A percentile compares a stretch with the other conserved stretches of the same genome.
phyloP scores from a whole-genome alignment of 2,329 filamentous ascomycete species.

The Aspergillus hortae region DNA sequence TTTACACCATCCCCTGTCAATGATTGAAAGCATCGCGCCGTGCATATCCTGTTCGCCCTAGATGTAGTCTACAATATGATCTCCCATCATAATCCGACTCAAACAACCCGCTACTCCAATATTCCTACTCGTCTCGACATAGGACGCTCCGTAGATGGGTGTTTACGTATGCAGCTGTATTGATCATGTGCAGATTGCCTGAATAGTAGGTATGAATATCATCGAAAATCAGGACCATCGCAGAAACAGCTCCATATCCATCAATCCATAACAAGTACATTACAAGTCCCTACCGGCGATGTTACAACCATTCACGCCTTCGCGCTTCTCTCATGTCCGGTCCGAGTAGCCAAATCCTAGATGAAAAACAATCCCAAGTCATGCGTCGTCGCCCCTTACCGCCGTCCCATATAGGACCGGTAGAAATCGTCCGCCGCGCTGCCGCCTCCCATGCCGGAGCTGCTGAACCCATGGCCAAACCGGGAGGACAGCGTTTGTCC shows the following conservation, averaged over 20 bases:
- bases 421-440: slow-evolving; percentile 79
- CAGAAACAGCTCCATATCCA: no score
- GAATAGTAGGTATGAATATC: no score
- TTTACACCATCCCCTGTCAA: not conserved
- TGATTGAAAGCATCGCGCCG: not conserved
- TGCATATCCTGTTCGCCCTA: not conserved
- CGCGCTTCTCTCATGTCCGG: not conserved
- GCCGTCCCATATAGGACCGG: slow-evolving; percentile 75
- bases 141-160: no score
- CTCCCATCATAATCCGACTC: not conserved
- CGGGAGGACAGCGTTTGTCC: slow-evolving; percentile 53
- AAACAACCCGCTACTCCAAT: not conserved
- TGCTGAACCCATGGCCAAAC: slow-evolving; percentile 34
- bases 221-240: no score
- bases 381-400: slow-evolving; percentile 37
- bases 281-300: slow-evolving; percentile 1
- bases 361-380: not conserved
- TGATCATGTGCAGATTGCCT: no score
- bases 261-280: slow-evolving; percentile 6
- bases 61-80: not conserved
- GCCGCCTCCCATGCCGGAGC: slow-evolving; percentile 37
- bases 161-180: no score
- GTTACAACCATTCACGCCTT: slow-evolving; percentile 3
- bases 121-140: no score
- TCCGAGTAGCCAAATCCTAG: not conserved